Evolutionary conservation across 2,329 filamentous ascomycete genomes (phyloP).

Genomic region (Ophiostoma angusticollis): DNA sequence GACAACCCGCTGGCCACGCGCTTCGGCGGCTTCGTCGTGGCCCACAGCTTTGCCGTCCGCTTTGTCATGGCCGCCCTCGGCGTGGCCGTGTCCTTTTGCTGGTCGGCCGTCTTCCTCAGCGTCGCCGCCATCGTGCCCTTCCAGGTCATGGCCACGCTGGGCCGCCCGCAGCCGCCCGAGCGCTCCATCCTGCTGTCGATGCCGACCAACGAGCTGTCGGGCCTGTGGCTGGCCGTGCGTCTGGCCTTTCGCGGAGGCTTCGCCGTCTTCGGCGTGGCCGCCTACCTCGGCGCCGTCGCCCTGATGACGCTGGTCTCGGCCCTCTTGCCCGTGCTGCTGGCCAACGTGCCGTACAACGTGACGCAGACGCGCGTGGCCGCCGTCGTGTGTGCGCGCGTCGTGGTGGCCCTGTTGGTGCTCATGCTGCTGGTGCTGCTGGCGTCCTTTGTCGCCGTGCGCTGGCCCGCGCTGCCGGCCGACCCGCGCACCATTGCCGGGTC

Average conservation of each 20-base stretch:
- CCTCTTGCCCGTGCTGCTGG: conserved; percentile 35
- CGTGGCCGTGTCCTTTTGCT: conserved; percentile 28
- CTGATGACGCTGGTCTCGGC: conserved; percentile 33
- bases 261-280: neutral
- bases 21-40: conserved; percentile 25
- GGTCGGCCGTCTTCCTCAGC: conserved; percentile 28
- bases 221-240: conserved; percentile 25
- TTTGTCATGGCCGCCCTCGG: conserved; percentile 30
- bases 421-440: conserved; percentile 29
- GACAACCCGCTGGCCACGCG: conserved; percentile 6
- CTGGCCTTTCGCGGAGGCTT: conserved; percentile 2
- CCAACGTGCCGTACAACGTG: conserved; percentile 35
- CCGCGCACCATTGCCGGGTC: conserved; percentile 33
- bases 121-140: conserved; percentile 11
- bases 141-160: conserved; percentile 9
- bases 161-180: conserved; percentile 22
- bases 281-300: conserved; percentile 28
- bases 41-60: conserved; percentile 29
- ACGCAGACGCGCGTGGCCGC: conserved; percentile 28
- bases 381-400: conserved; percentile 27
- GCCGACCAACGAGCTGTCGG: conserved; percentile 33
- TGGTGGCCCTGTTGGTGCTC: conserved; percentile 25
- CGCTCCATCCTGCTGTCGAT: conserved; percentile 29
- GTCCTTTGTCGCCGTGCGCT: conserved; percentile 26
- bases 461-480: conserved; percentile 33